Evolutionary conservation across 768 basidiomycete genomes (phyloP), one percentile per base, ranked within the genome.

Genomic region (Phanerochaete sordida): DNA sequence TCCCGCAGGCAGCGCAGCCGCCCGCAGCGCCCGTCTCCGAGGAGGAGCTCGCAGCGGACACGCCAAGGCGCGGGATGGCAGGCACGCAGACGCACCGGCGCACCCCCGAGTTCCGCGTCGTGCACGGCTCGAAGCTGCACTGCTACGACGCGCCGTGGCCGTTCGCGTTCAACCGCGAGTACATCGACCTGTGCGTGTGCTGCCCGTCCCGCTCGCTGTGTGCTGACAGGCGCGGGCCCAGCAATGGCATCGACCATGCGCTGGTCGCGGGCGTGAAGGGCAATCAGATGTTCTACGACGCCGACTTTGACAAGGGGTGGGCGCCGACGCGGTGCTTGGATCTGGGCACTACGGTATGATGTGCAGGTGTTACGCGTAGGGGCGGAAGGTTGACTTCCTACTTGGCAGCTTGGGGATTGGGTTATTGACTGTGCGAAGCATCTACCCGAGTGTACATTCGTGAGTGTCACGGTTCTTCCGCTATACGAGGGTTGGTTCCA

Each of bases 401-500:
- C 47, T 21, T 37, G 30, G 27, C 60, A 87, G 85, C 80, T 79
- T 27, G 86, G 86, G 3, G 81, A 81, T 16, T 89, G 88, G 88
- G 72, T 87, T 19, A 73, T 90, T 59, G 84, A 87, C 64, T 85
- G 87, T 31, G 86, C 87, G 13, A 86, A 83, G 65, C 76, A 83
- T 67, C 88, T 87, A 84, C 79, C 80, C 11, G 68, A 79, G 21
- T 85, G 83, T 65, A 72, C 82, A 60, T 83, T 89, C 60, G 86
- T 88, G 68, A 51, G 85, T 74, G 33, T 43, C 8, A 19, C 39
- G 19, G 8, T 35, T 5, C 24, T 13, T 35, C 23, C 13, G 43
- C 23, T 37, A 48, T n/a, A n/a, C n/a, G n/a, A n/a, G n/a, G n/a
- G n/a, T n/a, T n/a, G n/a, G n/a, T n/a, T n/a, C n/a, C n/a, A n/a